Evolutionary conservation across 768 basidiomycete species (phyloP).

Genomic region (Tremella mesenterica): DNA sequence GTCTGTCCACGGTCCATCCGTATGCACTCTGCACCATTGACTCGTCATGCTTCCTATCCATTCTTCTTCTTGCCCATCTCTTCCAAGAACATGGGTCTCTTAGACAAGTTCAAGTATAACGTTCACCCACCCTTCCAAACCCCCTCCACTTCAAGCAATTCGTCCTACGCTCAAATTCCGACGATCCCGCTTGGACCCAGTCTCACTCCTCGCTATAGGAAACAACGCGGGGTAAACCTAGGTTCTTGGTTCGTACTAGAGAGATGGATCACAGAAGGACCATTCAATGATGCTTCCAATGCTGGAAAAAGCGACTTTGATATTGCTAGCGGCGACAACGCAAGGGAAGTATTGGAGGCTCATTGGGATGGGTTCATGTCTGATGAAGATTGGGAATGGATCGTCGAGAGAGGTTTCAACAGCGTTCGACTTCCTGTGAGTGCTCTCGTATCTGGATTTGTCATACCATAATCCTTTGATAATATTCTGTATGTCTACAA

Average conservation of each 20-base stretch:
- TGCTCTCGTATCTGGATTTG: too few species aligned
- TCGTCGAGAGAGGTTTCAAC: constrained; percentile 54
- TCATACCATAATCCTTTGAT: too few species aligned
- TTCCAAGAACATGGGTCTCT: constrained; percentile 42
- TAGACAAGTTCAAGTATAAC: constrained; percentile 41
- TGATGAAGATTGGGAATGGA: constrained; percentile 65
- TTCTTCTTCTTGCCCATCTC: too few species aligned
- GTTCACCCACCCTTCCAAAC: constrained; percentile 4
- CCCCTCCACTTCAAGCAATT: neutral
- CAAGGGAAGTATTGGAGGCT: constrained; percentile 52
- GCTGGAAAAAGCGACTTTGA: constrained; percentile 55
- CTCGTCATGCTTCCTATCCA: too few species aligned
- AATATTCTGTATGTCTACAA: too few species aligned
- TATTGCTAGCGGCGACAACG: constrained; percentile 52
- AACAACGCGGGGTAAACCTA: constrained; percentile 72
- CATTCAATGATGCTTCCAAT: constrained; percentile 50
- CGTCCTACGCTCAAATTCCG: neutral
- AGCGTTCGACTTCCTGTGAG: constrained; percentile 58
- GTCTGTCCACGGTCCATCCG: too few species aligned
- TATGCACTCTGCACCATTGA: too few species aligned
- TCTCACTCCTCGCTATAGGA: constrained; percentile 57
- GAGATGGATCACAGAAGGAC: constrained; percentile 57
- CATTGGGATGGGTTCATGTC: constrained; percentile 81
- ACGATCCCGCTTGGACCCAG: constrained; percentile 27
- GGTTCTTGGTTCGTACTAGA: constrained; percentile 67